Evolutionary conservation across 2,329 filamentous ascomycete species (phyloP).

Genomic region (Neoscytalidium dimidiatum): DNA sequence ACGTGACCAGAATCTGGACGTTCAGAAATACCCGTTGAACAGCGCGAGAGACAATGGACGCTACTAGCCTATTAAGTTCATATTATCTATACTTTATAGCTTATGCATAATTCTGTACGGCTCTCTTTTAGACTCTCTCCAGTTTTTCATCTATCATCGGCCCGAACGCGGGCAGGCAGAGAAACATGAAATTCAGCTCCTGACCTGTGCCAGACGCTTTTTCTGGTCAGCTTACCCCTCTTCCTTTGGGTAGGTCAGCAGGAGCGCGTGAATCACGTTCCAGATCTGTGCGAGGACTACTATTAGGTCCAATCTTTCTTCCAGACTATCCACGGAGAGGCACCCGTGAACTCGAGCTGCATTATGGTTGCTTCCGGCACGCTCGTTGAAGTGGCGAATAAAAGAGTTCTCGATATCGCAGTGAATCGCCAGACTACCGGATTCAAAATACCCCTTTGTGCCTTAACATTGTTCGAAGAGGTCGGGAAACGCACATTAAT

Average conservation of each 20-base stretch:
- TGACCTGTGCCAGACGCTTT: no score
- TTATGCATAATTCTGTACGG: no score
- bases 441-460: neutral
- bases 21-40: no score
- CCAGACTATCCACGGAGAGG: neutral
- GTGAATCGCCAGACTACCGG: neutral
- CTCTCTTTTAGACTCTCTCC: no score
- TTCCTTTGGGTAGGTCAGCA: neutral
- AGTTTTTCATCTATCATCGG: no score
- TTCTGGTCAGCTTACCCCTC: no score
- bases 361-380: neutral
- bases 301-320: neutral
- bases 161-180: no score
- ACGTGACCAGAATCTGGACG: no score
- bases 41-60: no score
- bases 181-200: no score
- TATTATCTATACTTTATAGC: no score
- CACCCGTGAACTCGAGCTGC: neutral
- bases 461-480: neutral
- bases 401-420: neutral
- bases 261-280: neutral
- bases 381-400: neutral
- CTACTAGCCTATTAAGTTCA: no score
- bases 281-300: neutral
- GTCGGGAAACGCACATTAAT: neutral